These are phyloP conservation scores for Chlorella sp. DNA, from an alignment of 139 green algal genomes.

Conservation along the genomic window DNA sequence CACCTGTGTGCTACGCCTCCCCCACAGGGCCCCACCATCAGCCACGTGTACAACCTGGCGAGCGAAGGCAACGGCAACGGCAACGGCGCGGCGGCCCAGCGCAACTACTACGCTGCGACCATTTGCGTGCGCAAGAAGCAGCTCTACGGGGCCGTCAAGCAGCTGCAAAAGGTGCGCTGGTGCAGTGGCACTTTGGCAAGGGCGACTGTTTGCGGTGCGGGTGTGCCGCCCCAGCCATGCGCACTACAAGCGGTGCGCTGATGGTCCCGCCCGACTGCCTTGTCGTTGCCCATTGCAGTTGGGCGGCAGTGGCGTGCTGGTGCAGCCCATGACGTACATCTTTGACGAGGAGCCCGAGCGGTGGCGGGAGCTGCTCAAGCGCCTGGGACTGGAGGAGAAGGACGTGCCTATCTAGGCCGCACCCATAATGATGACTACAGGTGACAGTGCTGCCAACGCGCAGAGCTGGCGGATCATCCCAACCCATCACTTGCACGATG, in stretches of 20 bases:
- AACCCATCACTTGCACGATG: too few relatives aligned
- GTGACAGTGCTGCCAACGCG: too few relatives aligned
- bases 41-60: slow-evolving; percentile 30
- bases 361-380: slow-evolving; percentile 72
- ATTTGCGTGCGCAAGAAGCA: slow-evolving; percentile 86
- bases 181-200: too few relatives aligned
- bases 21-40: slow-evolving; percentile 88
- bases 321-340: slow-evolving; percentile 97
- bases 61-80: background rate
- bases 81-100: slow-evolving; percentile 11
- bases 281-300: slow-evolving; percentile 56
- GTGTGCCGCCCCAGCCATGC: too few relatives aligned
- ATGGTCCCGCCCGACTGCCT: too few relatives aligned
- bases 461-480: too few relatives aligned
- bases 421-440: too few relatives aligned
- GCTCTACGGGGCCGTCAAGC: slow-evolving; percentile 83
- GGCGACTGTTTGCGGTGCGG: too few relatives aligned
- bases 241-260: too few relatives aligned
- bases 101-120: slow-evolving; percentile 60
- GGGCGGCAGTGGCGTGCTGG: slow-evolving; percentile 90
- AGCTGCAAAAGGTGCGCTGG: slow-evolving; percentile 71
- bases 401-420: too few relatives aligned
- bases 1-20: background rate
- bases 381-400: slow-evolving; percentile 44
- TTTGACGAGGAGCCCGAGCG: slow-evolving; percentile 94